phyloP scores from a whole-genome alignment of 129 eudicot species.

The Lactuca sativa region DNA sequence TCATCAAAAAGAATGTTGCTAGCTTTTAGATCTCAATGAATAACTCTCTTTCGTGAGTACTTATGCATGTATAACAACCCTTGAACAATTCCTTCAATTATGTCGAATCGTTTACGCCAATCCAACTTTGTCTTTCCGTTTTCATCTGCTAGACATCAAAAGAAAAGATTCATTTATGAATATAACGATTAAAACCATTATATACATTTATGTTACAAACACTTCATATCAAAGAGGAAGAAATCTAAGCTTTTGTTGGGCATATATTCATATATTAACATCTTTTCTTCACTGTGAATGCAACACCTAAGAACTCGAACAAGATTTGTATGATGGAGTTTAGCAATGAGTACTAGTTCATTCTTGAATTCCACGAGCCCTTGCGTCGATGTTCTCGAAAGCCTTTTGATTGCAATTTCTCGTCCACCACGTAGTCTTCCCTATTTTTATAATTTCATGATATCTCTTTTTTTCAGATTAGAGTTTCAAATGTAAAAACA shows the following conservation, averaged over 20 bases:
- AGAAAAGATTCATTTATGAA: neutral
- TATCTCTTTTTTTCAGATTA: neutral
- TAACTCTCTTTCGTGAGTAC: conserved; percentile 35
- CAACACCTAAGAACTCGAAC: too few relatives aligned
- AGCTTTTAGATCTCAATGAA: conserved; percentile 40
- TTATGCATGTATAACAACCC: conserved; percentile 50
- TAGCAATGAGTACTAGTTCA: too few relatives aligned
- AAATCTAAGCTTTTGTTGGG: conserved; percentile 30
- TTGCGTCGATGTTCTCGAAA: conserved; percentile 39
- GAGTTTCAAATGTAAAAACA: neutral
- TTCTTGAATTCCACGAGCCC: too few relatives aligned
- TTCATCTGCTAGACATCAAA: neutral
- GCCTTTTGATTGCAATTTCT: conserved; percentile 40
- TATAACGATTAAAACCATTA: neutral
- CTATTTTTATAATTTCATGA: neutral
- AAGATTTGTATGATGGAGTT: too few relatives aligned
- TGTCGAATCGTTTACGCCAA: conserved; percentile 40
- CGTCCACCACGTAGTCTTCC: conserved; percentile 4
- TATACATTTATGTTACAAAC: neutral
- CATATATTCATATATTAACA: too few relatives aligned
- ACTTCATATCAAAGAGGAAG: conserved; percentile 23
- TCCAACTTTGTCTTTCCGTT: conserved; percentile 7
- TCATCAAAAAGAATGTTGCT: conserved; percentile 40
- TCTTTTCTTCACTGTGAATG: too few relatives aligned
- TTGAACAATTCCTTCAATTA: conserved; percentile 41